Evolutionary conservation across 176 grass and related monocot species (phyloP).

Genomic region (Eleusine coracana): DNA sequence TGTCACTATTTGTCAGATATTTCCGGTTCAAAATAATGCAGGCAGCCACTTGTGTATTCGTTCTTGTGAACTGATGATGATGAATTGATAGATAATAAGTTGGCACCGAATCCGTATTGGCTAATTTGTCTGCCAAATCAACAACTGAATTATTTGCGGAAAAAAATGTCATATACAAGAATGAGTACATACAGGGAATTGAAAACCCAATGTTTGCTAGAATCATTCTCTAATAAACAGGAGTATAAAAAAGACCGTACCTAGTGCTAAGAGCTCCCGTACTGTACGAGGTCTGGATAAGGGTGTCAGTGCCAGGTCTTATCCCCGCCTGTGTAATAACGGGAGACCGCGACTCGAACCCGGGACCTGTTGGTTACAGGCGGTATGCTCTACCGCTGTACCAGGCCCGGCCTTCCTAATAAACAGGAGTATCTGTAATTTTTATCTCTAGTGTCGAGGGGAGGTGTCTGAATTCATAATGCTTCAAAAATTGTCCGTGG

Average conservation of each 20-base stretch:
- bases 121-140: slow-evolving; percentile 16
- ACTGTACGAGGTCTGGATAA: too few species aligned
- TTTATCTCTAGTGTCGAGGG: not conserved
- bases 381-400: too few species aligned
- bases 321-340: too few species aligned
- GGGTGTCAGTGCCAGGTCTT: too few species aligned
- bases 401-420: too few species aligned
- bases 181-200: not conserved
- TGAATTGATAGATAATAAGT: slow-evolving; percentile 24
- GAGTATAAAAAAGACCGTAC: too few species aligned
- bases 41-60: slow-evolving; percentile 2
- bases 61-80: slow-evolving; percentile 14
- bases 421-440: not conserved
- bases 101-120: slow-evolving; percentile 4
- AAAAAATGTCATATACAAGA: slow-evolving; percentile 21
- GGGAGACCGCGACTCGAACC: too few species aligned
- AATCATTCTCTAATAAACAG: slow-evolving; percentile 4
- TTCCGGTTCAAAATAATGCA: slow-evolving; percentile 32
- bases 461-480: slow-evolving; percentile 25
- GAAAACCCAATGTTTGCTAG: slow-evolving; percentile 24
- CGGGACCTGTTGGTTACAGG: too few species aligned
- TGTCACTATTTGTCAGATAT: slow-evolving; percentile 46
- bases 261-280: too few species aligned
- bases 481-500: slow-evolving; percentile 1
- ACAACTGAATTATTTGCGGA: not conserved